Conservation (phyloP, 257 asterid species). For the Parsonsia alboflavescens region DNA sequence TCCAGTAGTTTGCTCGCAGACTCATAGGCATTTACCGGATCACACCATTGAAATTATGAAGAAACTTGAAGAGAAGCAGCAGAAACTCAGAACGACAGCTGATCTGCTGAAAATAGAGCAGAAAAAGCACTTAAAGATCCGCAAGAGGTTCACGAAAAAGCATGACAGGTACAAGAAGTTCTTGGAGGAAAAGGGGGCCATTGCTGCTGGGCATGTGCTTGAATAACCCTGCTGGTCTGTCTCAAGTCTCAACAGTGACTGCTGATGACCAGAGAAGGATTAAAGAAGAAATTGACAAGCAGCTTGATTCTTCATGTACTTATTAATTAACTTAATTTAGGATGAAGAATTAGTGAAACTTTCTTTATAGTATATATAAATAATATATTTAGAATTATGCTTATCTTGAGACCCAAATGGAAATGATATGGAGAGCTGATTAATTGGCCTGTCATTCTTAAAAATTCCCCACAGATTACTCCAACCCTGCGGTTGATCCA, state of each 20-base stretch:
- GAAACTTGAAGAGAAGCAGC: neutral
- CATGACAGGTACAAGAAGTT: neutral
- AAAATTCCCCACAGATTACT: too few relatives aligned
- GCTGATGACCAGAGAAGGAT: too few relatives aligned
- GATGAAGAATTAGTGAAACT: too few relatives aligned
- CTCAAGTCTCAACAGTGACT: neutral
- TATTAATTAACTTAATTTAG: too few relatives aligned
- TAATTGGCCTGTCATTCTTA: too few relatives aligned
- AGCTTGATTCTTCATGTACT: too few relatives aligned
- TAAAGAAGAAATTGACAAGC: too few relatives aligned
- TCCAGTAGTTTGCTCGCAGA: neutral
- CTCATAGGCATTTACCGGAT: neutral
- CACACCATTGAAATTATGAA: neutral
- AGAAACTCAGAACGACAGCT: neutral
- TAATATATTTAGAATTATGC: too few relatives aligned
- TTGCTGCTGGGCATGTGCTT: neutral
- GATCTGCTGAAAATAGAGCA: neutral
- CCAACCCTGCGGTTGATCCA: too few relatives aligned
- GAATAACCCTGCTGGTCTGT: neutral
- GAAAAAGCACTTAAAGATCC: neutral
- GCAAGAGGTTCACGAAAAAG: neutral
- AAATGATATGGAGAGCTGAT: too few relatives aligned
- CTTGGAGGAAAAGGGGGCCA: neutral
- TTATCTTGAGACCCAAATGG: too few relatives aligned
- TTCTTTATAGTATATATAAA: too few relatives aligned